These are phyloP conservation scores for Boletus sensibilis DNA, from an alignment of 768 basidiomycete genomes.

Conservation along the genomic window DNA sequence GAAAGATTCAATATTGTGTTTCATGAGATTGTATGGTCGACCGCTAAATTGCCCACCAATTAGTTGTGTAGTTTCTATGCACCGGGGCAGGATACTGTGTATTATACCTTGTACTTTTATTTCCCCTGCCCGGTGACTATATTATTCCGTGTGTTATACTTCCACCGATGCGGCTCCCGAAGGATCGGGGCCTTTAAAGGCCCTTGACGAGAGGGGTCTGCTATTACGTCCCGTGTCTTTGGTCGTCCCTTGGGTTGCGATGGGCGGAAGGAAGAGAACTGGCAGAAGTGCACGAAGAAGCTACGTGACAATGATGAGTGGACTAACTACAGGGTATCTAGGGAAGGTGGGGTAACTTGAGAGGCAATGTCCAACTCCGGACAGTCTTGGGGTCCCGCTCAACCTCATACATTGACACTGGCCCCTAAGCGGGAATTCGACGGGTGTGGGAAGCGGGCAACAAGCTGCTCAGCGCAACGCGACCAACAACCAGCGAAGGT, in stretches of 20 bases:
- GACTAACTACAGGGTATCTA: too few relatives aligned
- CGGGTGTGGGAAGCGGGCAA: too few relatives aligned
- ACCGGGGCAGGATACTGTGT: constrained; percentile 1
- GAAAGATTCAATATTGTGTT: background rate
- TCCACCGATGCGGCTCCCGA: too few relatives aligned
- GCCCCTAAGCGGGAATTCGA: background rate
- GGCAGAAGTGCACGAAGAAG: too few relatives aligned
- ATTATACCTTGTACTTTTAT: constrained; percentile 19
- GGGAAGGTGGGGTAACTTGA: too few relatives aligned
- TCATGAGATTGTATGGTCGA: background rate
- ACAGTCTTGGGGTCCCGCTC: too few relatives aligned
- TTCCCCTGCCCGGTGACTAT: background rate
- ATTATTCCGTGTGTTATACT: background rate
- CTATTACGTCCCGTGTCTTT: background rate
- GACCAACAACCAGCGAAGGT: background rate
- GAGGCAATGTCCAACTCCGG: too few relatives aligned
- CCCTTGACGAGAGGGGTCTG: background rate
- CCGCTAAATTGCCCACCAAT: background rate
- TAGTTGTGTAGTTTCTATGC: background rate
- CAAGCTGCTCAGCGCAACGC: background rate
- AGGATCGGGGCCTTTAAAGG: background rate
- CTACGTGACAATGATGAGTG: too few relatives aligned
- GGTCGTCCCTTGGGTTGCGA: background rate
- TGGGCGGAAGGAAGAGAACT: too few relatives aligned
- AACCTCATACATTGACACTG: too few relatives aligned